A percentile compares a stretch with the other conserved stretches of the same genome.
phyloP scores from a whole-genome alignment of 352 stramenopile genomes.

The Globisporangium cederbergense region DNA sequence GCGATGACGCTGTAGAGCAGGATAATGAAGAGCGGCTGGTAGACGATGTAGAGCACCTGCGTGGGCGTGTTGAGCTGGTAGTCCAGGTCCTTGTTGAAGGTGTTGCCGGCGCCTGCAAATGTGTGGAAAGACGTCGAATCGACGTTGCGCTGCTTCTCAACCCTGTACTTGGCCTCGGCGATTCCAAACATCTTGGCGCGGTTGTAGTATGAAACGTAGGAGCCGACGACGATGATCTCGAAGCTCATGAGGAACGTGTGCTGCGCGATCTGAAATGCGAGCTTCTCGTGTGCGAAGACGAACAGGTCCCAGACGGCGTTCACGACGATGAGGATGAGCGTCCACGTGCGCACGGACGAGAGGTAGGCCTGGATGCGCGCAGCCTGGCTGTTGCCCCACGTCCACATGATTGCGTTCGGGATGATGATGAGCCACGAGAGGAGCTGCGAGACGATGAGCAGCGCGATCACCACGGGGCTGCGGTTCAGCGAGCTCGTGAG shows the following conservation, averaged over 20 bases:
- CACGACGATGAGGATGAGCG: conserved; percentile 31
- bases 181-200: conserved; percentile 10
- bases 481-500: conserved; percentile 12
- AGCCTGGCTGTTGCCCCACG: conserved; percentile 15
- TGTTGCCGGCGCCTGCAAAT: conserved; percentile 19
- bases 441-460: conserved; percentile 1
- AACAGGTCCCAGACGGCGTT: conserved; percentile 34
- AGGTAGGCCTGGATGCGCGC: conserved; percentile 25
- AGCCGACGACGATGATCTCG: conserved; percentile 26
- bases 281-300: conserved; percentile 25
- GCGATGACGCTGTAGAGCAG: conserved; percentile 16
- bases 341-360: conserved; percentile 33
- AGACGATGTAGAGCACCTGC: conserved; percentile 15
- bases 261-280: conserved; percentile 21
- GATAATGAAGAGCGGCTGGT: conserved; percentile 17
- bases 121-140: conserved; percentile 21
- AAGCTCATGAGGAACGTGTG: conserved; percentile 30
- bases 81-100: conserved; percentile 18
- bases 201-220: conserved; percentile 8
- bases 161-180: conserved; percentile 5
- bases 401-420: conserved; percentile 27
- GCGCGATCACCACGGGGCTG: conserved; percentile 12
- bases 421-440: conserved; percentile 38
- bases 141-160: conserved; percentile 16
- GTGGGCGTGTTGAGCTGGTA: conserved; percentile 12